Base-by-base conservation (phyloP, 1,139 yeast species). In the Scheffersomyces insectosa region DNA sequence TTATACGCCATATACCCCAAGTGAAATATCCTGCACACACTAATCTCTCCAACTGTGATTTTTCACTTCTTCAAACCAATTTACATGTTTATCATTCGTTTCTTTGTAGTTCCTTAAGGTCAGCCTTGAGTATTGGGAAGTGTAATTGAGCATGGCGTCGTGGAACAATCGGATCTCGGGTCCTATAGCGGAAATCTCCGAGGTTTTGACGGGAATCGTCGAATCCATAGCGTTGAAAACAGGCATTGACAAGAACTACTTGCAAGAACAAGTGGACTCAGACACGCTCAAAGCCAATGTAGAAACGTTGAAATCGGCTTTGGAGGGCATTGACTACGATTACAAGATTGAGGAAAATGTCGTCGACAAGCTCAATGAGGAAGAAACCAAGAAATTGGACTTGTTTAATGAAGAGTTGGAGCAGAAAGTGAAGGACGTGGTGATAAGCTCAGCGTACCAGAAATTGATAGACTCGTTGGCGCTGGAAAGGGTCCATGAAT, bases 401-500 rank as follows among this genome's bases (percentile, higher is more conserved):
- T 44, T 37, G 1, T 62, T 59, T 42, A 64, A 64, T 45, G 41
- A 40, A 3, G 58, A 48, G 2, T 37, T 62, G 16, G 51, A 51
- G 9, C 49, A 48, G 16, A 56, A 51, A 31, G 44, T 57, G 3
- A 47, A 47, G 25, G 62, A 59, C 12, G 51, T 51, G 28, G 40
- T 63, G 5, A 36, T 60, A 6, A 42, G 54, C 4, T 46, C 55
- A 14, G 56, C 60, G 4, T 60, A 63, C 40, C 61, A 57, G 42
- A 43, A 41, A 10, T 45, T 52, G 6, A 45, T 57, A 4, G 43
- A 43, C 9, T 37, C 34, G 2, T 14, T 41, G 23, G 30, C 48
- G 3, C 14, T 46, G 13, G 16, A 37, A 5, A 46, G 45, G 28
- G 37, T 51, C 27, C 38, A 29, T 3, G 30, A 36, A 9, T 14